Evolutionary conservation across 257 asterid species (phyloP).

Genomic region (Sherardia arvensis): DNA sequence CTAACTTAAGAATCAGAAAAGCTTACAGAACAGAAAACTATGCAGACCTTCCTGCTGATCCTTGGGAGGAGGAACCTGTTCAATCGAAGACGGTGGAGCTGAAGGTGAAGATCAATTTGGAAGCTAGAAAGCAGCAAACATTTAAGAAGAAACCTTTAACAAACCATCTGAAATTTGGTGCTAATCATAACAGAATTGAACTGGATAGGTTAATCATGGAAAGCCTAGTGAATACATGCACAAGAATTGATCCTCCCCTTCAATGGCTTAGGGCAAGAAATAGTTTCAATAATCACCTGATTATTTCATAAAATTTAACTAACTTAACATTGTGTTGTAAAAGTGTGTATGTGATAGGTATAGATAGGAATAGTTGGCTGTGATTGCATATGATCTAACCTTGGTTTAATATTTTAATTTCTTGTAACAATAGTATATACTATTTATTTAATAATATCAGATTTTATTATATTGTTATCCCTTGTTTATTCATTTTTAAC

Average conservation of each 20-base stretch:
- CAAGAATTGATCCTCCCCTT: background rate
- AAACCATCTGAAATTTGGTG: background rate
- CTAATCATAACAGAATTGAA: background rate
- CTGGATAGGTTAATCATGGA: too few species aligned
- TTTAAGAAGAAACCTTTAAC: background rate
- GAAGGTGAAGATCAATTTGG: background rate
- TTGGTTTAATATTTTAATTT: too few species aligned
- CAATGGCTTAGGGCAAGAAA: background rate
- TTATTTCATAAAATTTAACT: too few species aligned
- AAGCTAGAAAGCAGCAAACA: background rate
- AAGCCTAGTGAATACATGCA: background rate
- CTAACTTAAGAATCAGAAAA: background rate
- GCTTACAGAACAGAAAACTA: background rate
- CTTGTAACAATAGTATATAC: too few species aligned
- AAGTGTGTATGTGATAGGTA: background rate
- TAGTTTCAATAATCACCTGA: background rate
- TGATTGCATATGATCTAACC: too few species aligned
- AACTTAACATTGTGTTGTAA: too few species aligned
- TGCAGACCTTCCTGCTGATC: conserved; percentile 4
- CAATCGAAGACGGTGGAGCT: conserved; percentile 5
- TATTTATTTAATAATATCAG: too few species aligned
- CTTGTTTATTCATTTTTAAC: too few species aligned
- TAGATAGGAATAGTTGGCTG: too few species aligned
- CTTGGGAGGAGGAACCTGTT: background rate
- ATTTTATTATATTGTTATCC: too few species aligned